Base-by-base conservation (phyloP, 2,329 filamentous ascomycete genomes). In the Pseudogymnoascus sp. region DNA sequence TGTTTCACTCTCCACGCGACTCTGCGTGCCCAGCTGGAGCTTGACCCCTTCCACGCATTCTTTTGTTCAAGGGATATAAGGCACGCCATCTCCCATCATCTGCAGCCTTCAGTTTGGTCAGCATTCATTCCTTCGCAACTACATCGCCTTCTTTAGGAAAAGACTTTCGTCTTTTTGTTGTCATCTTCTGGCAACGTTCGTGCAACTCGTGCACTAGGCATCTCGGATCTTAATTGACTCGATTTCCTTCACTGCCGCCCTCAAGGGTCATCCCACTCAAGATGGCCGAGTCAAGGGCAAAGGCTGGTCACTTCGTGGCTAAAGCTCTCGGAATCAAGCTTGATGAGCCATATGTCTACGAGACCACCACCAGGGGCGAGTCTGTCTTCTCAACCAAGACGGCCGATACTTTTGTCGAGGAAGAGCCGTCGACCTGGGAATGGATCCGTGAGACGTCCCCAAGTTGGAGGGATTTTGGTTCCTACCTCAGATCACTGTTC, bases 301-400 rank as follows among this genome's bases (percentile, higher is more conserved):
- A 88, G 75, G 69, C 89, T 68, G 89, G 91, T 76, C 88, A 88
- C 72, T 79, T 81, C 70, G 76, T 96, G 75, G 93, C 92, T 73
- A 95, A 91, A 75, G 81, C 81, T 66, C 81, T 97, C 37, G 89
- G 90, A 65, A 96, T 97, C 81, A 90, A 95, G 75, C 79, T 96
- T 34, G 80, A 90, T 66, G 85, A 88, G 66, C 81, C 85, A 48
- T 77, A 78, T 37, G 76, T 77, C 63, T 57, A 57, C 28, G 71
- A 77, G 19, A 86, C 91, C 61, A 83, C 86, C 54, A 81, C 92
- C 62, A 89, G 88, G 11, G 90, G 90, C 70, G 92, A 95, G 75
- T 96, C 92, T 1, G 82, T 90, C 65, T 86, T 92, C 71, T 95
- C 92, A 0, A 80, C 85, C 37, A 83, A 84, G 48, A 91, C 87